Base-by-base conservation (phyloP, 78 protist genomes). In the Dictyostelium capitatum region DNA sequence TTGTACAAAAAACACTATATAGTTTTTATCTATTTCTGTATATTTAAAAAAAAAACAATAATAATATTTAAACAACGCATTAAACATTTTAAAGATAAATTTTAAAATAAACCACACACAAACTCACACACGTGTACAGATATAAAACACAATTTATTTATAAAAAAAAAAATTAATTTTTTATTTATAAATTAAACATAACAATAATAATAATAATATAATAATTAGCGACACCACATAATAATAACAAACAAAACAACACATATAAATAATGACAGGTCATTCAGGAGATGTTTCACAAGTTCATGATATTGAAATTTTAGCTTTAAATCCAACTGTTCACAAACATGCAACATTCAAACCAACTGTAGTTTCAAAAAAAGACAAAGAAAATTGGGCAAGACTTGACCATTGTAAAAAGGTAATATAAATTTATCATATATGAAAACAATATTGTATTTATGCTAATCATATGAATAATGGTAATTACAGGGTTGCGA, bases 261-360 rank as follows among this genome's bases (percentile, higher is more conserved):
- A 23, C 43, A 37, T 37, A 37, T 37, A 59, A 9, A 56, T n/a
- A 54, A 78, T 78, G 83, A 46, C 54, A 46, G 32, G 53, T 19
- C 59, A 59, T 59, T 23, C 47, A 32, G 84, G 83, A 14, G 92
- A 87, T 87, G 84, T 87, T 25, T 87, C 92, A 46, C 78, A 69
- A 64, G 92, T 87, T 17, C 80, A 87, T 53, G 92, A 87, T 87
- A 87, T 87, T 50, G 92, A 87, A 37, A 87, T 87, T 64, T 50
- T 87, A 64, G 77, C 78, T 19, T 64, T 87, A 43, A 74, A 87
- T 77, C 92, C 92, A 54, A 77, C 83, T n/a, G 92, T 87, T 25
- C 57, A 87, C 20, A 87, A 87, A 43, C 51, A 47, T 62, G 92
- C 92, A 1, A 87, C 92, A 19, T 74, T 87, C 32, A 87, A 77